Evolutionary conservation across 169 alveolate genomes (phyloP), one percentile per base, ranked within the genome.

Genomic region (Eimeria praecox): DNA sequence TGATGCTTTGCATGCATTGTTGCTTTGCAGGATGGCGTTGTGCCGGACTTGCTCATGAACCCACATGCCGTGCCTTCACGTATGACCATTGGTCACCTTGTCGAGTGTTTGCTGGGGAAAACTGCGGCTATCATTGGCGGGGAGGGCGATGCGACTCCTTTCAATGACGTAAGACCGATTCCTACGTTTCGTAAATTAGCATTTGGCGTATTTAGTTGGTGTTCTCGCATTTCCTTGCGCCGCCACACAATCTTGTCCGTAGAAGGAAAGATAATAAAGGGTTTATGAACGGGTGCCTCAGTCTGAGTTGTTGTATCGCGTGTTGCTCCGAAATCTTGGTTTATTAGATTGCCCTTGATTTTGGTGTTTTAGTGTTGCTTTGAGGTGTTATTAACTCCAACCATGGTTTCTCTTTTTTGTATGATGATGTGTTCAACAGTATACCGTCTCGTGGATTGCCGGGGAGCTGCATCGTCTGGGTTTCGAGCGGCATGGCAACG

Each of bases 41-140:
- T 97, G 27, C 99, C 99, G 40, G 99, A 99, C 97, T 98, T 99
- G 44, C 99, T 99, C 54, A 99, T 99, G 98, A 99, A 99, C 96
- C 99, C 99, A 24, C 99, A 99, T 96, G 99, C 99, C 94, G 99
- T 99, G 85, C 99, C 99, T 27, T 99, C 99, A 59, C 99, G 99
- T 75, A 99, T 99, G 99, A 99, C 99, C 18, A 99, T 99, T 90
- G 99, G 99, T 6, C 99, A 99, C 97, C 97, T 99, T 98, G 99
- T 99, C 73, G 99, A 99, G 97, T 99, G 99, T 95, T 97, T 99
- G 54, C 98, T 98, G 30, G 99, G 99, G 27, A 99, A 99, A 97
- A 99, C 99, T 27, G 99, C 99, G 0, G 98, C 99, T 30, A 97
- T 99, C 46, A 98, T 98, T 90, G 99, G 99, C 0, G 98, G 98